Conservation (phyloP, 2,329 filamentous ascomycete genomes). For the Fusarium equiseti region DNA sequence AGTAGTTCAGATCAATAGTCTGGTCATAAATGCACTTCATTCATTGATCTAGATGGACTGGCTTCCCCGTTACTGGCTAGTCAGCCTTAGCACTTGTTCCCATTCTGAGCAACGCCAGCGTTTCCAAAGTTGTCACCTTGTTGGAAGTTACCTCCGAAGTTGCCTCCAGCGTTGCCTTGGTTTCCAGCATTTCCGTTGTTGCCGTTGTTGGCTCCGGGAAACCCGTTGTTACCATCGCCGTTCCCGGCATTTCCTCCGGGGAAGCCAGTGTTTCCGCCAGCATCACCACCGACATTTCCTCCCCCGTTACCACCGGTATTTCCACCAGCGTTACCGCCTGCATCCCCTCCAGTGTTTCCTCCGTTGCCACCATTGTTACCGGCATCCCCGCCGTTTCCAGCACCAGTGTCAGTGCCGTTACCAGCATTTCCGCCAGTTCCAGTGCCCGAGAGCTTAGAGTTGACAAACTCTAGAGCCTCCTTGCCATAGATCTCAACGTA, state of each 20-base stretch:
- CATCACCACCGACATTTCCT: not conserved
- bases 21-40: too few relatives aligned
- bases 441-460: conserved; percentile 51
- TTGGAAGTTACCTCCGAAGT: not conserved
- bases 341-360: not conserved
- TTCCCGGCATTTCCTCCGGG: not conserved
- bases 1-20: too few relatives aligned
- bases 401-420: not conserved
- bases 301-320: not conserved
- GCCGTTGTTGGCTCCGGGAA: too few relatives aligned
- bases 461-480: conserved; percentile 70
- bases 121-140: not conserved
- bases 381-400: not conserved
- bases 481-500: conserved; percentile 73
- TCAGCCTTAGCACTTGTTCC: not conserved
- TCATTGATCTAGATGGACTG: not conserved
- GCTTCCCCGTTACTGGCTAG: too few relatives aligned
- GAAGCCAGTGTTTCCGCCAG: not conserved
- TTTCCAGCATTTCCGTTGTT: not conserved
- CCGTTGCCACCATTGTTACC: not conserved
- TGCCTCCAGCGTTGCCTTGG: not conserved
- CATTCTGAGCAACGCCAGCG: not conserved
- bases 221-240: not conserved
- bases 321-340: not conserved
- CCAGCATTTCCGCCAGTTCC: not conserved